Conservation (phyloP, 257 asterid species). For the Ophiorrhiza pumila region DNA sequence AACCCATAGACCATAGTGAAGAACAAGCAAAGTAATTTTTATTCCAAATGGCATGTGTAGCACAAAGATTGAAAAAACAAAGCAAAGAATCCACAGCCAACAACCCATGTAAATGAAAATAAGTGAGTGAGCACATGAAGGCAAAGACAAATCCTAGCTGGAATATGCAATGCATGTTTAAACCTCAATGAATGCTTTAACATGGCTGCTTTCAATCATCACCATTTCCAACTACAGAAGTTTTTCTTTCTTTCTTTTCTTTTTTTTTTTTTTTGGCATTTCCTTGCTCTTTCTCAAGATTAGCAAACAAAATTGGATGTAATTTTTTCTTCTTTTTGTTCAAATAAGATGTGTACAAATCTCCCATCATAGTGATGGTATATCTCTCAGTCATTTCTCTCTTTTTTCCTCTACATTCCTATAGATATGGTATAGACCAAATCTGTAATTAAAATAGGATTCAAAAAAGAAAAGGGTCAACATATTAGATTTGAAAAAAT, state of each 20-base stretch:
- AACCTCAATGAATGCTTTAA: background rate
- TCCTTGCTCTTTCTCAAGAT: background rate
- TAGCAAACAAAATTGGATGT: slow-evolving; percentile 23
- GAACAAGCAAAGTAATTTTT: too few relatives aligned
- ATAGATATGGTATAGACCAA: slow-evolving; percentile 14
- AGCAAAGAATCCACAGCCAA: background rate
- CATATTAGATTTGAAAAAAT: background rate
- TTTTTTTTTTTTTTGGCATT: background rate
- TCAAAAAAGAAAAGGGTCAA: slow-evolving; percentile 1
- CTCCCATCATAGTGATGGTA: background rate
- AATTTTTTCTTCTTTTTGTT: background rate
- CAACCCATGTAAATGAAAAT: slow-evolving; percentile 3
- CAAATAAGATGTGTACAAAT: slow-evolving; percentile 20
- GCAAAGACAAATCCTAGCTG: slow-evolving; percentile 5
- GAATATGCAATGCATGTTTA: background rate
- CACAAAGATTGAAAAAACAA: background rate
- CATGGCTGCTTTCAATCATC: background rate
- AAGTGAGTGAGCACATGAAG: background rate
- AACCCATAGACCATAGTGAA: too few relatives aligned
- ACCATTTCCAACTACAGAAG: background rate
- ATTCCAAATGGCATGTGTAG: too few relatives aligned
- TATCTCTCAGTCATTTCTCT: background rate
- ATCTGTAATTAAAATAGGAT: slow-evolving; percentile 14
- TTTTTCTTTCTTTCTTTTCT: too few relatives aligned
- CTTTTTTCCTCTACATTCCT: slow-evolving; percentile 8